Evolutionary conservation across 345 rosid genomes (phyloP).

Genomic region (Heritiera fomes): DNA sequence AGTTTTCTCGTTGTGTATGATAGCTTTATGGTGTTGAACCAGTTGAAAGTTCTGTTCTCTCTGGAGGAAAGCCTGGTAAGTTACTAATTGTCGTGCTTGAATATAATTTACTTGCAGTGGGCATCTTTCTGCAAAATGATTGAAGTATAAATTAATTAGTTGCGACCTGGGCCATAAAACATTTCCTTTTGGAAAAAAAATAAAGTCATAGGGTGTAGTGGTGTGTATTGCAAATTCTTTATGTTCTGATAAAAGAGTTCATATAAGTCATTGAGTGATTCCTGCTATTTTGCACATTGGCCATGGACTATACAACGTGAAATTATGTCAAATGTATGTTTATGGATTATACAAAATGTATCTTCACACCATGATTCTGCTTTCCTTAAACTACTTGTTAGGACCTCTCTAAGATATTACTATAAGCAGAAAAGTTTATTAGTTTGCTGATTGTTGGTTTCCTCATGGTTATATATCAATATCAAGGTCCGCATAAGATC

Average conservation of each 20-base stretch:
- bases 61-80: constrained; percentile 93
- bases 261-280: background rate
- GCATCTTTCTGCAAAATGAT: background rate
- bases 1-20: constrained; percentile 15
- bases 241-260: background rate
- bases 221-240: background rate
- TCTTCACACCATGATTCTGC: background rate
- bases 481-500: constrained; percentile 86
- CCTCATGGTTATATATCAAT: constrained; percentile 9
- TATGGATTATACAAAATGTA: background rate
- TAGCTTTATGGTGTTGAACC: constrained; percentile 89
- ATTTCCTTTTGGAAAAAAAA: background rate
- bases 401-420: background rate
- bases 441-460: constrained; percentile 6
- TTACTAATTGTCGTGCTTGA: constrained; percentile 6
- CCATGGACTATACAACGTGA: background rate
- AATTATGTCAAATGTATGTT: background rate
- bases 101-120: background rate
- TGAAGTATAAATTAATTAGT: background rate
- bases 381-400: background rate
- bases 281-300: background rate
- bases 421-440: background rate
- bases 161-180: background rate
- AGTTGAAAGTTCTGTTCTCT: constrained; percentile 70
- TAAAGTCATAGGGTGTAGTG: background rate